Evolutionary conservation across 2,329 filamentous ascomycete genomes (phyloP), one percentile per base, ranked within the genome.

Genomic region (Paramyrothecium sp.): DNA sequence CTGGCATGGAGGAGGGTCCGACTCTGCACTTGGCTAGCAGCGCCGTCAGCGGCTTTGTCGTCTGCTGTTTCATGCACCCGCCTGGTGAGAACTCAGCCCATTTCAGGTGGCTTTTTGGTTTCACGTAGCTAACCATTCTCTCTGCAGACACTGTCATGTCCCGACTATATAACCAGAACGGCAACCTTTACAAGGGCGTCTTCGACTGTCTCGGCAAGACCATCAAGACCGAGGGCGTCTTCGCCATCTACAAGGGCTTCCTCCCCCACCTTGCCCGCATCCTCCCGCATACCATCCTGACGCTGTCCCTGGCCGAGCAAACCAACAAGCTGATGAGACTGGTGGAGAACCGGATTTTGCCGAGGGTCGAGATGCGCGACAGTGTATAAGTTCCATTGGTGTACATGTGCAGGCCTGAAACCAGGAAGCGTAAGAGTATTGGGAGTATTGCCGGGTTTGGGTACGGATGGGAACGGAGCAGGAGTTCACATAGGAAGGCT

Each of bases 171-270:
- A 99, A 99, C 79, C 95, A 99, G 74, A 96, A 93, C 60, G 95
- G 95, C 54, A 96, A 97, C 71, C 83, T 99, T n/a, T 99, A 99
- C 81, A 88, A 84, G 65, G 90, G 93, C 58, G 91, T 96, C 4
- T 90, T 96, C 61, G 95, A 99, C 76, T 99, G 95, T 72, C 76
- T 98, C 59, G 86, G 84, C 71, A 93, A 97, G 78, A 99, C 95
- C 0, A 82, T 99, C 60, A 89, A 88, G 71, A 97, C 92, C 0
- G 95, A 99, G 73, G 95, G 95, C 21, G 67, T 97, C 54, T 77
- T 98, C 51, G 95, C 95, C 60, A 91, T 99, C 58, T 99, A 99
- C 81, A 99, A 99, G 81, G 95, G 95, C 58, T 97, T 96, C 80
- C 86, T 97, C 69, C 95, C 95, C 17, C 95, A 99, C 77, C 78